Base-by-base conservation (phyloP, 2,329 filamentous ascomycete species). In the Calonectria pseudoreteaudii region DNA sequence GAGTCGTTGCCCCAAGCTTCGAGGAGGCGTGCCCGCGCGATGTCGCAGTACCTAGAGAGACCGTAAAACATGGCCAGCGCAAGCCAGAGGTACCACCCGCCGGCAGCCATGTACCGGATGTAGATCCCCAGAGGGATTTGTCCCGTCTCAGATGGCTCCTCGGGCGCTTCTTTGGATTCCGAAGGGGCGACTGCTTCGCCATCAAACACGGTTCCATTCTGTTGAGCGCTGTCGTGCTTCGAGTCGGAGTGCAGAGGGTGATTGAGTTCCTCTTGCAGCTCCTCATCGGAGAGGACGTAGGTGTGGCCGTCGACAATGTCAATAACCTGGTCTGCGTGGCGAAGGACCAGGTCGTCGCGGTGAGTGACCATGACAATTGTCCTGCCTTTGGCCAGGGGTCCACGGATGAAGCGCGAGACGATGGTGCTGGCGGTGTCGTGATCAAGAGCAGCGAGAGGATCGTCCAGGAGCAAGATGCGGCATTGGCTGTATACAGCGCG, bases 91-190 rank as follows among this genome's bases (percentile, higher is more conserved):
- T 87, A 87, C 56, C 96, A 87, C 16, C 91, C 93, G 2, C 95
- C 95, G 7, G 95, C 94, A 83, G 92, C 94, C 85, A 98, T 92
- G 77, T 98, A 98, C 75, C 92, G 91, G 92, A 94, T 95, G 81
- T 98, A 98, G 0, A 98, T 93, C 9, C 89, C 89, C 14, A 91
- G 86, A 78, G 95, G 91, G 1, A 98, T 94, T 1, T 94, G 92
- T 23, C 95, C 95, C 73, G 94, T 83, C 41, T 84, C 82, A 0
- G 80, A 76, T 0, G 81, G 77, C 30, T 85, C 83, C 49, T 86
- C 84, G 0, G 84, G 84, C 0, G 80, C 78, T 0, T 83, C 80
- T 3, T 79, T 81, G 16, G 78, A 34, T 2, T 49, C 71, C 0
- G 69, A 30, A 1, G 71, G 47, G 0, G 80, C 79, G 3, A 80